Evolutionary conservation across 768 basidiomycete genomes (phyloP), one percentile per base, ranked within the genome.

Genomic region (Russula sp.): DNA sequence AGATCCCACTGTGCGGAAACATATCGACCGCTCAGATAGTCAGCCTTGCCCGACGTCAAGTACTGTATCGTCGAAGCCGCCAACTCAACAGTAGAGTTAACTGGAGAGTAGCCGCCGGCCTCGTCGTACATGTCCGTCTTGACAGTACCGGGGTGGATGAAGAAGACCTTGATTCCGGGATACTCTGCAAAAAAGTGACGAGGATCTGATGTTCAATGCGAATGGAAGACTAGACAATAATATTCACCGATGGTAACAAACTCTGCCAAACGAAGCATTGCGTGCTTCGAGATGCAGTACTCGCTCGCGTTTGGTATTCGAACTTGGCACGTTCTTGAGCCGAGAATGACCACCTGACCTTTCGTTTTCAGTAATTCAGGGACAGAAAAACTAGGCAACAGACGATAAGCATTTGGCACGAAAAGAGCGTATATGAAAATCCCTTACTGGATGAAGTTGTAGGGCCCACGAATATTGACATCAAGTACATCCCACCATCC

Each of bases 401-500:
- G 10, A n/a, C 5, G 18, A 34, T 44, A 42, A 44, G 26, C 18
- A 5, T 44, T 28, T 2, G 14, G 11, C 6, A 30, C 18, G 32
- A n/a, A 16, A 16, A 4, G 28, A 18, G 28, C n/a, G 13, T 10
- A n/a, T 5, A 52, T 42, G 38, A 42, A 38, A 42, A 6, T 10
- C 32, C 14, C 59, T 28, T 26, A 67, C 65, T 63, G 57, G 5
- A 48, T 59, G 18, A 51, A 55, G 30, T 63, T 60, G 46, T 63
- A 64, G 2, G 58, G 36, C 4, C 65, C 65, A 22, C 61, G 62
- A 9, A 67, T 16, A 16, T 64, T 67, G 62, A 64, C 49, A 9
- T 67, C 66, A 18, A 59, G 30, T 8, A 63, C 53, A 10, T 58
- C 46, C 65, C 62, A 66, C 65, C 65, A 66, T 24, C 24, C 57